Conservation (phyloP, 371 early-diverging fungal species). For the Rhizopus stolonifer region DNA sequence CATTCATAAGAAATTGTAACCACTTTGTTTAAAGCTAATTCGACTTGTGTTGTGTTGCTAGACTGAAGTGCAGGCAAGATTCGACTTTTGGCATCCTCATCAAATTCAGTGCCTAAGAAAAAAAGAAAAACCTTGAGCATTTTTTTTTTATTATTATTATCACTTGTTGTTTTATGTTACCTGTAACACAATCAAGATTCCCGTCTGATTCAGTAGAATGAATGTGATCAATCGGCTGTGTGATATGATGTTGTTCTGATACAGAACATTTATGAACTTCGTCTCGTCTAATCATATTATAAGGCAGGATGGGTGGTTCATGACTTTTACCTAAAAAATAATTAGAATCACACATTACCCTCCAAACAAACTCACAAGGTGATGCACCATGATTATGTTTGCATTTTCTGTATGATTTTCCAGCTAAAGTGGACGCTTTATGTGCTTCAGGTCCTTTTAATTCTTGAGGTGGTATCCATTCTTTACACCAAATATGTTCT, state of each 20-base stretch:
- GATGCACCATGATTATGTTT: constrained; percentile 12
- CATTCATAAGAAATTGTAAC: constrained; percentile 70
- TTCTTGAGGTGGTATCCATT: constrained; percentile 49
- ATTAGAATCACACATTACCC: background rate
- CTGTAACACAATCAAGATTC: constrained; percentile 22
- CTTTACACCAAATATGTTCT: constrained; percentile 45
- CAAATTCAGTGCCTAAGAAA: constrained; percentile 27
- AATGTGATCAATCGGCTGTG: constrained; percentile 33
- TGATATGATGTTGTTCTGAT: constrained; percentile 37
- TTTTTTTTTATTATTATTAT: background rate
- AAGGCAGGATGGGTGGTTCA: constrained; percentile 15
- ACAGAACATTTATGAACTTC: constrained; percentile 23
- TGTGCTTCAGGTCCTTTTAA: constrained; percentile 42
- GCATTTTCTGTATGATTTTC: constrained; percentile 37
- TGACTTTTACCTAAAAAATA: constrained; percentile 3
- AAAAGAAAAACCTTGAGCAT: background rate
- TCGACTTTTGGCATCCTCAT: constrained; percentile 61
- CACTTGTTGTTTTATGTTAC: constrained; percentile 11
- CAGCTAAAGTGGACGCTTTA: constrained; percentile 43
- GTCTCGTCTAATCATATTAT: constrained; percentile 19
- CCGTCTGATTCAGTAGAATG: constrained; percentile 29
- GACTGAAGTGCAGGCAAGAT: constrained; percentile 74
- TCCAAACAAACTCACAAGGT: background rate
- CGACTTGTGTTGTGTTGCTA: constrained; percentile 70
- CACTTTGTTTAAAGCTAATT: constrained; percentile 85